Base-by-base conservation (phyloP, 495 filamentous ascomycete species). In the Mytilinidion resinicola region DNA sequence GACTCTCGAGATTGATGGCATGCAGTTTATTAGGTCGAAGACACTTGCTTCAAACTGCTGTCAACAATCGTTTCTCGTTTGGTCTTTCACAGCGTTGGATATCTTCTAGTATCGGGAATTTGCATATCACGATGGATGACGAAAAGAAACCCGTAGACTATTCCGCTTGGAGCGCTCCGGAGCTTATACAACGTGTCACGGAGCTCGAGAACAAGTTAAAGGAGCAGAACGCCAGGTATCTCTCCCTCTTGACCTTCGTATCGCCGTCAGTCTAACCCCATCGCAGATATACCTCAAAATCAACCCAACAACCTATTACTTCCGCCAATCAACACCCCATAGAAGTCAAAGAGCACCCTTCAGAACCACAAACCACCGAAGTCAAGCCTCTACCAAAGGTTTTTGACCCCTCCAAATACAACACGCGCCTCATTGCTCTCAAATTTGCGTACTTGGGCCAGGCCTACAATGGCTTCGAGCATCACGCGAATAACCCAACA, bases 381-480 rank as follows among this genome's bases (percentile, higher is more conserved):
- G 55, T 50, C 3, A 66, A 66, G 43, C 65, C 61, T 17, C 57
- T 52, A 15, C 53, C 61, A 17, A 71, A 76, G 56, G 35, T 58
- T 20, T 83, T 95, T 63, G 88, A 96, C 68, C 82, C 87, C 6
- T 82, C 84, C 1, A 88, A 85, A 66, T 95, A 96, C 74, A 76
- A 78, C 35, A 96, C 89, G 19, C 82, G 95, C 19, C 79, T 84
- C 53, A 86, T 98, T 42, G 93, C 95, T 17, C 77, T 98, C 25
- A 97, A 96, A 67, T 83, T 97, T 41, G 90, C 93, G 44, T 98
- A 98, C 74, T 77, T 97, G 15, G 93, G 93, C 36, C 87, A 88
- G 63, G 77, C 80, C 53, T 98, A 96, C 69, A 90, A 91, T 73
- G 95, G 93, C 3, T 90, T 91, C 60, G 93, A 97, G 74, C 84